Base-by-base conservation (phyloP, 805 yeast species). In the Blastobotrys muscicola region DNA sequence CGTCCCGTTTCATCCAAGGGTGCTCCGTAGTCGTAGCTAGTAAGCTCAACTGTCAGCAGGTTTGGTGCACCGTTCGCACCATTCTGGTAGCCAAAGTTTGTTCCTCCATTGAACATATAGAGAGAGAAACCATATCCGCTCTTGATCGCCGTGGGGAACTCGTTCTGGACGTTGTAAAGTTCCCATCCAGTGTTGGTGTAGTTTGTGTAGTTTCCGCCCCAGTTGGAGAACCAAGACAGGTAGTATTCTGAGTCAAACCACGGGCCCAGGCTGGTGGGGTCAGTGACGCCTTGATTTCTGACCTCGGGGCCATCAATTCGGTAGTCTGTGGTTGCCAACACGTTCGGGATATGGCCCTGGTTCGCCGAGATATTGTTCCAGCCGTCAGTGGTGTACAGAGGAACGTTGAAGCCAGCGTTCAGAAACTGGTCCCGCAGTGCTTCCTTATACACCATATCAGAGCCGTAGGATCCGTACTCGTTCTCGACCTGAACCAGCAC, bases 311-410 rank as follows among this genome's bases (percentile, higher is more conserved):
- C 43, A 16, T 14, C 26, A 4, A n/a, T n/a, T 12, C 15, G n/a
- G 6, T 37, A 37, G 30, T 40, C 43, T 10, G 29, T 33, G 20
- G 33, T 37, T 7, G 29, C 20, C 16, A 40, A 31, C 12, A 33
- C 29, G 36, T 33, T 33, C 5, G 30, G 35, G 38, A 40, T 40
- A n/a, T 33, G 26, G 6, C 43, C 43, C 7, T 14, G 30, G 14
- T 5, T 13, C 4, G 33, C 15, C 7, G n/a, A 16, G 26, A 20
- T 20, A 20, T 20, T 20, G 31, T 13, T 14, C 15, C 34, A 20
- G 20, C 43, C 43, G n/a, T 40, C 43, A 15, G 36, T 40, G 32
- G 43, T 40, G 38, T 40, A 40, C 15, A 40, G 31, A 16, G 43
- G 36, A 4, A 40, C 31, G 38, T 34, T 15, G 23, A 40, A 40